Evolutionary conservation across 192 early-diverging fungal genomes (phyloP).

Genomic region (Entomortierella chlamydospora): DNA sequence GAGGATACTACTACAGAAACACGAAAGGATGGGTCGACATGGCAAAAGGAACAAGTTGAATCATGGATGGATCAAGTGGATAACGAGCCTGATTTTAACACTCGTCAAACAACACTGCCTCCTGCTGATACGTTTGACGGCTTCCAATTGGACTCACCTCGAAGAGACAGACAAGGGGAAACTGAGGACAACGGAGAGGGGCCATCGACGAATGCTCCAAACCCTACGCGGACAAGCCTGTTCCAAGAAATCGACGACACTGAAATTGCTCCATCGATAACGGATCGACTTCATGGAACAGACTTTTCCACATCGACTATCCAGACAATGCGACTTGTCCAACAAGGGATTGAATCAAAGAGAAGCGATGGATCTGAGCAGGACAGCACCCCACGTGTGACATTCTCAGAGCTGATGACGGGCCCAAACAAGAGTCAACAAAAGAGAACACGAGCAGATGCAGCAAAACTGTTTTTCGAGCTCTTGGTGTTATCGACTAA

Average conservation of each 20-base stretch:
- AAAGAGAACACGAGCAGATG: slow-evolving; percentile 70
- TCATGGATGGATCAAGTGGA: slow-evolving; percentile 41
- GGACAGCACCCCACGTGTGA: slow-evolving; percentile 14
- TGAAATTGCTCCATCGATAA: slow-evolving; percentile 2
- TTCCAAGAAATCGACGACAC: slow-evolving; percentile 31
- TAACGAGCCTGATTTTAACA: slow-evolving; percentile 17
- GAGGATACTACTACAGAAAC: slow-evolving; percentile 25
- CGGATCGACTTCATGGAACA: slow-evolving; percentile 43
- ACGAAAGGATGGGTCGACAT: slow-evolving; percentile 47
- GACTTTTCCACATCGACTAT: slow-evolving; percentile 70
- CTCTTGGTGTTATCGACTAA: slow-evolving; percentile 89
- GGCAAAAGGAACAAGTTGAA: slow-evolving; percentile 53
- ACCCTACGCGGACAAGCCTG: slow-evolving; percentile 14
- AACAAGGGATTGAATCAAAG: slow-evolving; percentile 54
- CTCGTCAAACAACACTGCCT: slow-evolving; percentile 18
- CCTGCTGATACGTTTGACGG: slow-evolving; percentile 33
- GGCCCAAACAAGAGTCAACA: slow-evolving; percentile 19
- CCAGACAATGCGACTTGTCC: slow-evolving; percentile 72
- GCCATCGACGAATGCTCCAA: not conserved
- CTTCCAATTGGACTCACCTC: slow-evolving; percentile 55
- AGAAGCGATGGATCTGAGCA: slow-evolving; percentile 19
- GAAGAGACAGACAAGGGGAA: slow-evolving; percentile 40
- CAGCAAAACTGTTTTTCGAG: slow-evolving; percentile 93
- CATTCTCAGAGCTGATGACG: slow-evolving; percentile 38
- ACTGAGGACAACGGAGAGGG: not conserved